These are phyloP conservation scores for Candida glaebosa DNA, from an alignment of 805 yeast genomes.

Conservation along the genomic window DNA sequence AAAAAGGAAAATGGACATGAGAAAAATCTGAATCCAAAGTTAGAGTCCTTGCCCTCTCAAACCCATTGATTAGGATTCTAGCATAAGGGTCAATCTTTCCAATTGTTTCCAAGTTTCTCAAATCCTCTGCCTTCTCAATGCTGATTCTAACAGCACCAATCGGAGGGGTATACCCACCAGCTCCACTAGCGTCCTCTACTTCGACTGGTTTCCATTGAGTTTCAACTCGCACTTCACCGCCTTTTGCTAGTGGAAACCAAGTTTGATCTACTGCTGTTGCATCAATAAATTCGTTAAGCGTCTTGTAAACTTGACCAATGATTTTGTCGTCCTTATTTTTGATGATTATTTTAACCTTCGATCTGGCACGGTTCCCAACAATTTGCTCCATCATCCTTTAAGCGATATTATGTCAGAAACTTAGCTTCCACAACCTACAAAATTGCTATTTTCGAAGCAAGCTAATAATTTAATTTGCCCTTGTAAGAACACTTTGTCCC, in stretches of 20 bases:
- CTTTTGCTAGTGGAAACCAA: constrained; percentile 70
- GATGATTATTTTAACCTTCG: constrained; percentile 65
- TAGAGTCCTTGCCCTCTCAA: constrained; percentile 72
- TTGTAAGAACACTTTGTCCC: no score
- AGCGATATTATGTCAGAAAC: no score
- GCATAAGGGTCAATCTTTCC: constrained; percentile 94
- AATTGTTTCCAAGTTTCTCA: constrained; percentile 80
- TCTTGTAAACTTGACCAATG: constrained; percentile 57
- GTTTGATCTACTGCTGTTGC: constrained; percentile 72
- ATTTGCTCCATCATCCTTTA: no score
- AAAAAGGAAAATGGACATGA: no score
- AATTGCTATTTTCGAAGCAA: no score
- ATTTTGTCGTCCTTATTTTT: constrained; percentile 54
- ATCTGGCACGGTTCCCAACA: constrained; percentile 64
- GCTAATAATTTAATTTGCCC: no score
- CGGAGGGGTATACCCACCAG: constrained; percentile 88
- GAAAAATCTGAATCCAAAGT: constrained; percentile 60
- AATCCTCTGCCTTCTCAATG: constrained; percentile 65
- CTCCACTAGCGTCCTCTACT: constrained; percentile 60
- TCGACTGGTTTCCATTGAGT: constrained; percentile 87
- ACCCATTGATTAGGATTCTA: constrained; percentile 73
- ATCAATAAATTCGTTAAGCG: constrained; percentile 65
- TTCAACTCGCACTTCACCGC: constrained; percentile 70
- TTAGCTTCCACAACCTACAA: no score
- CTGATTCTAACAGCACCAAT: constrained; percentile 84